Evolutionary conservation across 2,329 filamentous ascomycete species (phyloP), one percentile per base, ranked within the genome.

Genomic region (Tolypocladium paradoxum): DNA sequence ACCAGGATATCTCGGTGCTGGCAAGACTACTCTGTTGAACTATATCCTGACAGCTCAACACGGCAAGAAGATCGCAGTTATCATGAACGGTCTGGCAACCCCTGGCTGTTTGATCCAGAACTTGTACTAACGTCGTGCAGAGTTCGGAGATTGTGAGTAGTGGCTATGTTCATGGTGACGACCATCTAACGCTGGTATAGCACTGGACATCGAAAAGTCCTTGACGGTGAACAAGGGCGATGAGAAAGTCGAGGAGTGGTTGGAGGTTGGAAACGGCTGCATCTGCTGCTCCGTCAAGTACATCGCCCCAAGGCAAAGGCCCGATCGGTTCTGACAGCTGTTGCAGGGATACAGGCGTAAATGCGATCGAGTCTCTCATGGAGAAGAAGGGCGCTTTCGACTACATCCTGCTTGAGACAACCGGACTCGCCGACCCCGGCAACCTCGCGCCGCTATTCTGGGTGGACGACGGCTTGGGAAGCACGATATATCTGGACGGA

Each of bases 201-300:
- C 92, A 52, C 79, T 90, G 62, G 92, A 97, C 64, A 96, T 99
- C 58, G 93, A 99, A 69, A 96, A 96, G 67, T 91, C 90, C 45
- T 77, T 99, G 57, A 97, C 92, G 0, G 84, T 99, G 60, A 95
- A 86, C 66, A 84, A 91, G 65, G 87, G 85, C 55, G 87, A 84
- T 38, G 82, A 92, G 64, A 81, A 90, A 64, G 88, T 92, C 7
- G 86, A 93, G 65, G 90, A 96, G 74, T 99, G 95, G 88, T 82
- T 99, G 31, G 91, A 96, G 57, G 83, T 99, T 51, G 90, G 89
- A 51, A 99, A 99, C 62, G 93, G 93, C 57, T 99, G 93, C 68
- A 90, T 99, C 60, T 99, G 93, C 73, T 99, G 93, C 72, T 95
- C 90, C 3, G 91, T 97, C 62, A 99, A 96, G 84, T 91, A 76